phyloP scores from a whole-genome alignment of 1,284 basidiomycete species.

The Cryptococcus sp. region DNA sequence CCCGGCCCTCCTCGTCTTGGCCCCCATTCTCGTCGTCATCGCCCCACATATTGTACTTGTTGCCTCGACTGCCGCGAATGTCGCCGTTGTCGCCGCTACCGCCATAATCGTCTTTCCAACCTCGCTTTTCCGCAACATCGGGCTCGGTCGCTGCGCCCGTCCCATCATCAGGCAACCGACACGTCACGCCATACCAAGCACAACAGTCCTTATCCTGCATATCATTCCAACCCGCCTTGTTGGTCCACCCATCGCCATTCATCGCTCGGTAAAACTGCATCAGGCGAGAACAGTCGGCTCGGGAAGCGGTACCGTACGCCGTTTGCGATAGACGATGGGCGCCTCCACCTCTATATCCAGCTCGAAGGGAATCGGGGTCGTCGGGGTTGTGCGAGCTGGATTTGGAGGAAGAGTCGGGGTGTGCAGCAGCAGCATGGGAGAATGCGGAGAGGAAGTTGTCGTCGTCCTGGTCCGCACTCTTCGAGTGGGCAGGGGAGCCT shows the following conservation, averaged over 20 bases:
- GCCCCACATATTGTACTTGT: not conserved
- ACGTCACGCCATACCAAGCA: constrained; percentile 4
- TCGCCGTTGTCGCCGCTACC: constrained; percentile 1
- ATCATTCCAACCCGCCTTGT: not conserved
- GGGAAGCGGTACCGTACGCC: not conserved
- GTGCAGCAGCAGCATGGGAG: too few species aligned
- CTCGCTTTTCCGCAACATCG: not conserved
- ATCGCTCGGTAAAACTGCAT: constrained; percentile 2
- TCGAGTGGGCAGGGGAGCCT: not conserved
- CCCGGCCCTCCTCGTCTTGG: too few species aligned
- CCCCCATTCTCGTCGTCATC: not conserved
- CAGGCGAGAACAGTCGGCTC: not conserved
- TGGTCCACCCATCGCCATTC: not conserved
- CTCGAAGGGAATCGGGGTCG: too few species aligned
- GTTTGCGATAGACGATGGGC: not conserved
- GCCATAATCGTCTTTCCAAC: constrained; percentile 1
- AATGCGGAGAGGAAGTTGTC: not conserved
- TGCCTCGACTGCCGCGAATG: not conserved
- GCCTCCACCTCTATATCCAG: too few species aligned
- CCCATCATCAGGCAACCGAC: not conserved
- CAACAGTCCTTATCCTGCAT: not conserved
- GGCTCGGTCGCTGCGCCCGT: not conserved
- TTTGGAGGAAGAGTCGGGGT: too few species aligned
- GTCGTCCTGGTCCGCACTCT: not conserved
- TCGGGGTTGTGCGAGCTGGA: too few species aligned